Conservation (phyloP, 768 basidiomycete genomes). For the Suillus weaverae region DNA sequence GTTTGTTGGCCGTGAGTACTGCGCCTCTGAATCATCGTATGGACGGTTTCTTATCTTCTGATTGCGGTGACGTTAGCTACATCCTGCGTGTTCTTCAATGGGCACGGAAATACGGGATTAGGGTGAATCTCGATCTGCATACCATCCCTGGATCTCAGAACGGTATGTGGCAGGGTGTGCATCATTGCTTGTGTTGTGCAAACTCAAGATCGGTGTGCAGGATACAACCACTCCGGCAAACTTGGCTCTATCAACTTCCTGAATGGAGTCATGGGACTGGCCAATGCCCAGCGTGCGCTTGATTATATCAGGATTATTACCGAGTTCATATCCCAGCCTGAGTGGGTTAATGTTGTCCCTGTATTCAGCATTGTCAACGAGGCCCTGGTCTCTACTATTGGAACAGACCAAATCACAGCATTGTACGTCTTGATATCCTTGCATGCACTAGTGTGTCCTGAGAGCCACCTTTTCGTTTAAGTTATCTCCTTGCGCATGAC, state of each 20-base stretch:
- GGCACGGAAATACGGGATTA: slow-evolving; percentile 89
- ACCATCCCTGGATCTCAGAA: slow-evolving; percentile 80
- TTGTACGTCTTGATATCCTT: slow-evolving; percentile 48
- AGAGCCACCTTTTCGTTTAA: slow-evolving; percentile 20
- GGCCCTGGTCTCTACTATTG: slow-evolving; percentile 52
- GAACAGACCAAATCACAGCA: slow-evolving; percentile 48
- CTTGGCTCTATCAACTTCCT: slow-evolving; percentile 62
- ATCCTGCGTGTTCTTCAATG: slow-evolving; percentile 74
- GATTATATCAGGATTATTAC: slow-evolving; percentile 73
- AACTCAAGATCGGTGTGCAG: slow-evolving; percentile 24
- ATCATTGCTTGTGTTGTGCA: background rate
- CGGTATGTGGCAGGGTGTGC: slow-evolving; percentile 36
- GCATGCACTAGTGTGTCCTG: background rate
- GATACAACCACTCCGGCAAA: slow-evolving; percentile 63
- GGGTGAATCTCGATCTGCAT: slow-evolving; percentile 80
- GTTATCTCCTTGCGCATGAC: slow-evolving; percentile 58
- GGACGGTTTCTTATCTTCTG: background rate
- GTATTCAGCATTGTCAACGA: slow-evolving; percentile 70
- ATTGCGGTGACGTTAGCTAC: slow-evolving; percentile 44
- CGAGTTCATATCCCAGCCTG: slow-evolving; percentile 80
- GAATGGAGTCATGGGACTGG: slow-evolving; percentile 77
- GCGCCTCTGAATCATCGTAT: slow-evolving; percentile 2
- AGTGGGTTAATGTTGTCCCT: slow-evolving; percentile 62
- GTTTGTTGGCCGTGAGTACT: slow-evolving; percentile 69
- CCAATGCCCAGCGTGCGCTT: slow-evolving; percentile 79